phyloP scores from a whole-genome alignment of 352 stramenopile genomes.

The Phytophthora ramorum region DNA sequence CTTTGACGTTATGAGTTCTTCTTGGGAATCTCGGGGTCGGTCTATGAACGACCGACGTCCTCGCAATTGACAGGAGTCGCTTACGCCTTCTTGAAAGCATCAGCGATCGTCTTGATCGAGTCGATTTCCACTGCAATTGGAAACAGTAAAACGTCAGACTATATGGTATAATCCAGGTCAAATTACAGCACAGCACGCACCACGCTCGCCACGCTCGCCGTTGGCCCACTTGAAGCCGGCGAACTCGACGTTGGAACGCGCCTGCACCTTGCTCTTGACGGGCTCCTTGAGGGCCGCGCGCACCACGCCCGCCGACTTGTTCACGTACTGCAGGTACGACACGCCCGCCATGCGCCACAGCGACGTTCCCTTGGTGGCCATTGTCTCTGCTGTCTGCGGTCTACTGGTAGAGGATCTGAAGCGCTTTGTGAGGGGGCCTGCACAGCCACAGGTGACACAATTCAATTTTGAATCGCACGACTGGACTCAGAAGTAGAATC shows the following conservation, averaged over 20 bases:
- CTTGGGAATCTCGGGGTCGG: slow-evolving; percentile 13
- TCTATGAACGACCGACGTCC: slow-evolving; percentile 8
- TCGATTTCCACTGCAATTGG: slow-evolving; percentile 64
- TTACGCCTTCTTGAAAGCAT: slow-evolving; percentile 83
- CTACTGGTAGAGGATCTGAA: slow-evolving; percentile 22
- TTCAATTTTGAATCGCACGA: slow-evolving; percentile 18
- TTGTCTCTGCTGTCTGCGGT: slow-evolving; percentile 34
- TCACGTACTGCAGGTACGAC: slow-evolving; percentile 91
- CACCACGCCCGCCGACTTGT: slow-evolving; percentile 81
- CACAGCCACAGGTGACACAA: slow-evolving; percentile 34
- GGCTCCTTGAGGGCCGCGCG: slow-evolving; percentile 85
- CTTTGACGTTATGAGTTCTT: slow-evolving; percentile 29
- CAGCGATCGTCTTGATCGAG: slow-evolving; percentile 85
- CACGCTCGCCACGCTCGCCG: slow-evolving; percentile 78
- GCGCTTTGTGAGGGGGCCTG: slow-evolving; percentile 5
- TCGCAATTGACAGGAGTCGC: slow-evolving; percentile 17
- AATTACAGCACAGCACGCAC: slow-evolving; percentile 35
- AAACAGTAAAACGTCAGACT: neutral
- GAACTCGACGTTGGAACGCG: slow-evolving; percentile 82
- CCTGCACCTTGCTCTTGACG: slow-evolving; percentile 83
- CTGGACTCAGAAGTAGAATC: neutral
- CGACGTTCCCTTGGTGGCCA: slow-evolving; percentile 84
- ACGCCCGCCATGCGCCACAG: slow-evolving; percentile 87
- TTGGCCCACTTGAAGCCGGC: slow-evolving; percentile 88
- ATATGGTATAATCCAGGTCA: neutral